Evolutionary conservation across 495 filamentous ascomycete genomes (phyloP).

Genomic region (Tricharina praecox): DNA sequence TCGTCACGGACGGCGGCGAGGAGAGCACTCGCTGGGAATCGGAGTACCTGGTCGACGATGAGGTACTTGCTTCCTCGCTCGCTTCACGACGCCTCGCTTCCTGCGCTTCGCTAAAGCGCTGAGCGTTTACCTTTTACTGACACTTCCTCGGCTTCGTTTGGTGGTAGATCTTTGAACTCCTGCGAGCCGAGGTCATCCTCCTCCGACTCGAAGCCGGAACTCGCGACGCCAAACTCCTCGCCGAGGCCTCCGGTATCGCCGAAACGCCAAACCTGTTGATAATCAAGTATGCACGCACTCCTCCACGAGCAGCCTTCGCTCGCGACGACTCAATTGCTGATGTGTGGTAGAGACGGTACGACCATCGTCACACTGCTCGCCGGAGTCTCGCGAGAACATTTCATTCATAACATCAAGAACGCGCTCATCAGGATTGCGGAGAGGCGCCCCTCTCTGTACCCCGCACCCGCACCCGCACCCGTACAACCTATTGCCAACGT

Average conservation of each 20-base stretch:
- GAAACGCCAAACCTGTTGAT: conserved; percentile 59
- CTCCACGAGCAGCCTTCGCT: background rate
- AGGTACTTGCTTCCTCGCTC: conserved; percentile 29
- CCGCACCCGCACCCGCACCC: background rate
- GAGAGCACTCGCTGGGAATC: conserved; percentile 61
- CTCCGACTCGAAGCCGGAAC: conserved; percentile 53
- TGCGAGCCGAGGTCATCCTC: conserved; percentile 43
- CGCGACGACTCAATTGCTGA: background rate
- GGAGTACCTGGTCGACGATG: conserved; percentile 46
- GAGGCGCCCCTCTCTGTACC: background rate
- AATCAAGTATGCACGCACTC: background rate
- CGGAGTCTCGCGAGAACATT: conserved; percentile 21
- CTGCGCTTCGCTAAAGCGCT: too few species aligned
- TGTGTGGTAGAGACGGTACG: conserved; percentile 16
- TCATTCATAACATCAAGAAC: conserved; percentile 14
- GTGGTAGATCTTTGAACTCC: conserved; percentile 30
- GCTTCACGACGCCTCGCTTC: too few species aligned
- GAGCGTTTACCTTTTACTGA: too few species aligned
- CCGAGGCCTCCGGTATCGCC: conserved; percentile 59
- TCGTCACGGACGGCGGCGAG: conserved; percentile 49
- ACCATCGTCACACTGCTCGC: conserved; percentile 22
- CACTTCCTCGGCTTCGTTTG: conserved; percentile 6
- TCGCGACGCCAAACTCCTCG: conserved; percentile 61
- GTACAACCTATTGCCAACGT: conserved; percentile 24
- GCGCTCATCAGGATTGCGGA: conserved; percentile 16